A percentile compares a stretch with the other conserved stretches of the same genome.
phyloP scores from a whole-genome alignment of 257 asterid species.

The Leonotis leonurus region DNA sequence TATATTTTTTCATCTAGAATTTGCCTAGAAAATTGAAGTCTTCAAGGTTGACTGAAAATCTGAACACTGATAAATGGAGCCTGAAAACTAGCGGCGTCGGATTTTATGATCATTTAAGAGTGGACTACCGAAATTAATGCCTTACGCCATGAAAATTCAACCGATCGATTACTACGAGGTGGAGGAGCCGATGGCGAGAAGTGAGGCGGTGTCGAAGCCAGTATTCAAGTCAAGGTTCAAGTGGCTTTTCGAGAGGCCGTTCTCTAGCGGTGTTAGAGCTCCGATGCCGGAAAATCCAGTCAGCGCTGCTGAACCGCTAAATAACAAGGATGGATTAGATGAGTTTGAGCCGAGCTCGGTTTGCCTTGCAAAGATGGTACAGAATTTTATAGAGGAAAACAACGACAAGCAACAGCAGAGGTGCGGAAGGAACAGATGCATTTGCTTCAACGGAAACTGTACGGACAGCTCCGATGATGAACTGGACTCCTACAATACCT shows the following conservation, averaged over 20 bases:
- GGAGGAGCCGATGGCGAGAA: conserved; percentile 25
- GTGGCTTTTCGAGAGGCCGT: conserved; percentile 81
- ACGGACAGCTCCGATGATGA: conserved; percentile 72
- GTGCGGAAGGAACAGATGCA: conserved; percentile 59
- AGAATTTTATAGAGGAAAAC: conserved; percentile 68
- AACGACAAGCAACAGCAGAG: conserved; percentile 45
- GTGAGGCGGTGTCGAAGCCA: conserved; percentile 52
- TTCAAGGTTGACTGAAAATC: conserved; percentile 21
- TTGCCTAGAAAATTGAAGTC: conserved; percentile 14
- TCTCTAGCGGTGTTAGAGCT: conserved; percentile 39
- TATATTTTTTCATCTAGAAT: neutral
- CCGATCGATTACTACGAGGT: conserved; percentile 53
- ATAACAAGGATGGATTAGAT: conserved; percentile 37
- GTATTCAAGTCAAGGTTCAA: conserved; percentile 55
- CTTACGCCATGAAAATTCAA: conserved; percentile 68
- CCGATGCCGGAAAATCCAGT: conserved; percentile 30
- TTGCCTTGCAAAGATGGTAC: conserved; percentile 78
- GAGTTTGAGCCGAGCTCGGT: conserved; percentile 80
- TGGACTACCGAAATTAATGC: conserved; percentile 16
- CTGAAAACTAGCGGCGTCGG: conserved; percentile 5
- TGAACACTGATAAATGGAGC: conserved; percentile 18
- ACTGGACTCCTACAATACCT: conserved; percentile 30
- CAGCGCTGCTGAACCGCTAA: conserved; percentile 21
- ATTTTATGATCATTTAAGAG: neutral
- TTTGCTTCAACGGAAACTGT: conserved; percentile 62